Evolutionary conservation across 805 yeast genomes (phyloP).

Genomic region (Kodamaea laetipori): DNA sequence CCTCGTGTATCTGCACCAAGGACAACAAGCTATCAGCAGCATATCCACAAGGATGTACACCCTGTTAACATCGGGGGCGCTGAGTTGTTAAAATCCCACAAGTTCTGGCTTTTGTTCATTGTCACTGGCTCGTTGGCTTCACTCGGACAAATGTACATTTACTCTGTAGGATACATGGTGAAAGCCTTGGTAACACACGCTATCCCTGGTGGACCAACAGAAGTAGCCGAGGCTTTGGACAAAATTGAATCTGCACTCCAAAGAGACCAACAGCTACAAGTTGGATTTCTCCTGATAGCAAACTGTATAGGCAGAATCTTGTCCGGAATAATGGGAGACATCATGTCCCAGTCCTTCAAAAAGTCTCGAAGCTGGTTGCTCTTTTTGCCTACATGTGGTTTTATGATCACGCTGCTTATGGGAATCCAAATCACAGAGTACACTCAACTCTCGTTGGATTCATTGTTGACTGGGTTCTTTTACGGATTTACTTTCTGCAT

Average conservation of each 20-base stretch:
- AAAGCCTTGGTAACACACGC: slow-evolving; percentile 34
- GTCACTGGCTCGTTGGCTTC: slow-evolving; percentile 44
- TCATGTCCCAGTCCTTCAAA: slow-evolving; percentile 47
- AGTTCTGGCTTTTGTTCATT: slow-evolving; percentile 42
- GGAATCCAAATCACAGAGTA: slow-evolving; percentile 41
- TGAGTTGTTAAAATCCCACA: slow-evolving; percentile 23
- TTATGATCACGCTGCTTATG: slow-evolving; percentile 52
- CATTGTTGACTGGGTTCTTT: slow-evolving; percentile 64
- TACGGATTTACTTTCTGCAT: slow-evolving; percentile 76
- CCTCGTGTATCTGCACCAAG: slow-evolving; percentile 9
- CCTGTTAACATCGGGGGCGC: slow-evolving; percentile 17
- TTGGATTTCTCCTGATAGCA: slow-evolving; percentile 65
- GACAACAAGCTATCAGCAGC: slow-evolving; percentile 9
- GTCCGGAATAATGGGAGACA: slow-evolving; percentile 67
- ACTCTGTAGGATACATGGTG: slow-evolving; percentile 49
- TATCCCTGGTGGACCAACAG: slow-evolving; percentile 7
- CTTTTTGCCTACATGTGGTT: slow-evolving; percentile 50
- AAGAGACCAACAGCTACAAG: slow-evolving; percentile 67
- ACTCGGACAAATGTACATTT: slow-evolving; percentile 50
- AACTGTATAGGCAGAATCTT: slow-evolving; percentile 67
- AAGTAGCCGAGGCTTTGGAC: slow-evolving; percentile 9
- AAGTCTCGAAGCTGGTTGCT: slow-evolving; percentile 57
- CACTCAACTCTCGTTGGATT: slow-evolving; percentile 47
- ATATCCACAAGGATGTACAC: neutral
- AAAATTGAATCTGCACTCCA: slow-evolving; percentile 43